A percentile compares a stretch with the other conserved stretches of the same genome.
These are phyloP conservation scores for Vitis hybrid DNA, from an alignment of 177 flowering plant genomes.

Conservation along the genomic window DNA sequence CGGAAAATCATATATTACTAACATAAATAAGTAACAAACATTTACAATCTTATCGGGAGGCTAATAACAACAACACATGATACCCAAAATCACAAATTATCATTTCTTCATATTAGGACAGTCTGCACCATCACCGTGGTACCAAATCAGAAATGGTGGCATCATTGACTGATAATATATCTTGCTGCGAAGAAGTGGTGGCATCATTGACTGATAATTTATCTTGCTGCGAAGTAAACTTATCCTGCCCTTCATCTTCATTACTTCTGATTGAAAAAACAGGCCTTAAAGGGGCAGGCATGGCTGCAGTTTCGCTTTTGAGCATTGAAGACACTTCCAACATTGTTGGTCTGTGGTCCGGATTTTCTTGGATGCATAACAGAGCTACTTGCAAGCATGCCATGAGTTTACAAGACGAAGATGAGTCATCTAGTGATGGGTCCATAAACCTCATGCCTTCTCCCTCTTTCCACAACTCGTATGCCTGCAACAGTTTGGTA, in stretches of 20 bases:
- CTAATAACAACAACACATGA: too few species aligned
- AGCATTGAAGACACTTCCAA: constrained; percentile 24
- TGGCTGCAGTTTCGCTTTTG: constrained; percentile 8
- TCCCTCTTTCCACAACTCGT: constrained; percentile 25
- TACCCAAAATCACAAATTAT: too few species aligned
- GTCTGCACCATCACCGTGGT: background rate
- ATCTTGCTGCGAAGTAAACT: too few species aligned
- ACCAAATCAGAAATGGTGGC: background rate
- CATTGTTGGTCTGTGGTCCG: constrained; percentile 30
- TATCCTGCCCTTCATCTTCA: too few species aligned
- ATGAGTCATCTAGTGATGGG: constrained; percentile 24
- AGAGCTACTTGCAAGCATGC: constrained; percentile 30
- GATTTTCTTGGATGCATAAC: constrained; percentile 31
- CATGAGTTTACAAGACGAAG: constrained; percentile 20
- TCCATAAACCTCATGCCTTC: constrained; percentile 18
- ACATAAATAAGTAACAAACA: too few species aligned
- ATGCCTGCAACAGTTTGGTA: constrained; percentile 11
- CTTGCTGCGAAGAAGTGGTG: background rate
- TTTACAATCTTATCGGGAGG: too few species aligned
- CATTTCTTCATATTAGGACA: too few species aligned
- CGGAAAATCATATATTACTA: too few species aligned
- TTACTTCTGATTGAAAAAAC: constrained; percentile 17
- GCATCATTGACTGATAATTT: too few species aligned
- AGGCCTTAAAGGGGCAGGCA: constrained; percentile 14
- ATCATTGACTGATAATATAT: background rate